phyloP scores from a whole-genome alignment of 2,329 filamentous ascomycete species.

The Septoria petroselini region DNA sequence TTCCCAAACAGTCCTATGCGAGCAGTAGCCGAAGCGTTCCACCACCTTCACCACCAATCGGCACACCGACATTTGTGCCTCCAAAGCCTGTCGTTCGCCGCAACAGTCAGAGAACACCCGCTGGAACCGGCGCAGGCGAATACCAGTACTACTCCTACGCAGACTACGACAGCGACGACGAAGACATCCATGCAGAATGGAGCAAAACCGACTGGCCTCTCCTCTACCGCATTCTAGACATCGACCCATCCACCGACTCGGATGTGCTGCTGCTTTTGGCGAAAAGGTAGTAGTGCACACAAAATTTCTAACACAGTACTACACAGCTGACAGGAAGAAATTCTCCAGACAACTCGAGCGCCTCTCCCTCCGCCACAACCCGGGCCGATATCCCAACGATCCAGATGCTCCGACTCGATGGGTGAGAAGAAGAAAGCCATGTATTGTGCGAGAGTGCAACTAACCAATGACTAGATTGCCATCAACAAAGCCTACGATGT shows the following conservation, averaged over 20 bases:
- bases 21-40: conserved; percentile 3
- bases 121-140: conserved; percentile 7
- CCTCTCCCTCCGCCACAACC: conserved; percentile 25
- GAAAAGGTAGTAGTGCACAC: conserved; percentile 20
- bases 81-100: conserved; percentile 1
- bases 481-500: conserved; percentile 28
- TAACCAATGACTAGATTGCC: conserved; percentile 14
- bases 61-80: background rate
- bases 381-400: conserved; percentile 26
- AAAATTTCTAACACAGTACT: background rate
- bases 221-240: conserved; percentile 30
- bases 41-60: conserved; percentile 5
- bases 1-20: background rate
- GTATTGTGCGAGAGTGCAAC: background rate
- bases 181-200: conserved; percentile 12
- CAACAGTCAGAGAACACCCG: background rate
- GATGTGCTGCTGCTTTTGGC: conserved; percentile 18
- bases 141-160: conserved; percentile 18
- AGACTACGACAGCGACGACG: conserved; percentile 20
- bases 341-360: conserved; percentile 20
- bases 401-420: conserved; percentile 27
- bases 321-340: conserved; percentile 16
- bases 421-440: conserved; percentile 4
- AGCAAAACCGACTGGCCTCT: conserved; percentile 25
- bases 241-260: conserved; percentile 24